phyloP scores from a whole-genome alignment of 1,284 basidiomycete genomes.

The Dichomitus squalens region DNA sequence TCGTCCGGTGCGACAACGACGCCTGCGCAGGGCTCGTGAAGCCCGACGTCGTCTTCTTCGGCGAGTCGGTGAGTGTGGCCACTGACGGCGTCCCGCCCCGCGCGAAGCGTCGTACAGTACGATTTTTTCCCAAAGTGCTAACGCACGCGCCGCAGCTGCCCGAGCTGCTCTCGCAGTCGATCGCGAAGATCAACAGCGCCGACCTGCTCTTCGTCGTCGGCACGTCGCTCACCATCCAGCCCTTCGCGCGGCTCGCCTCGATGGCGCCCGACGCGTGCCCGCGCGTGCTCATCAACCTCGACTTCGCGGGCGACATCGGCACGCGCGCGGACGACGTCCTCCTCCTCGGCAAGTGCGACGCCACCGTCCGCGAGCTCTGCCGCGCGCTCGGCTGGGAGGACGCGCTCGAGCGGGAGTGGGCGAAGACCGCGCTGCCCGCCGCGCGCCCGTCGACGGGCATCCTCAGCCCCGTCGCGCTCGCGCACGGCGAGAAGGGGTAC shows the following conservation, averaged over 20 bases:
- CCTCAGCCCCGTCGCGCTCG: not conserved
- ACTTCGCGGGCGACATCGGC: slow-evolving; percentile 65
- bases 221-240: slow-evolving; percentile 84
- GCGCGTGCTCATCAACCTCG: slow-evolving; percentile 73
- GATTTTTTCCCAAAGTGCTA: not conserved
- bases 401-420: slow-evolving; percentile 62
- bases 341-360: slow-evolving; percentile 70
- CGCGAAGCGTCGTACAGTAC: too few relatives aligned
- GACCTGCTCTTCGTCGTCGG: slow-evolving; percentile 93
- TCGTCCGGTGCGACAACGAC: slow-evolving; percentile 63
- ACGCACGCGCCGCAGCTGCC: slow-evolving; percentile 51
- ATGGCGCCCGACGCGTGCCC: slow-evolving; percentile 54
- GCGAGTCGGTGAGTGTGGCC: slow-evolving; percentile 76
- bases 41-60: slow-evolving; percentile 94
- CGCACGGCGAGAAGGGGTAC: slow-evolving; percentile 10
- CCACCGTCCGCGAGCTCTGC: slow-evolving; percentile 58
- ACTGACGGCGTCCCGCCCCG: too few relatives aligned
- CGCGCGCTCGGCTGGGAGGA: slow-evolving; percentile 71
- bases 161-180: slow-evolving; percentile 49
- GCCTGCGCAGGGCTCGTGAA: slow-evolving; percentile 77
- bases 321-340: slow-evolving; percentile 56
- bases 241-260: slow-evolving; percentile 69
- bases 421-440: slow-evolving; percentile 40
- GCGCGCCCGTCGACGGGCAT: slow-evolving; percentile 6
- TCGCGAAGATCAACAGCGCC: slow-evolving; percentile 56